Conservation (phyloP, 1,139 yeast genomes). For the Diutina catenulata region DNA sequence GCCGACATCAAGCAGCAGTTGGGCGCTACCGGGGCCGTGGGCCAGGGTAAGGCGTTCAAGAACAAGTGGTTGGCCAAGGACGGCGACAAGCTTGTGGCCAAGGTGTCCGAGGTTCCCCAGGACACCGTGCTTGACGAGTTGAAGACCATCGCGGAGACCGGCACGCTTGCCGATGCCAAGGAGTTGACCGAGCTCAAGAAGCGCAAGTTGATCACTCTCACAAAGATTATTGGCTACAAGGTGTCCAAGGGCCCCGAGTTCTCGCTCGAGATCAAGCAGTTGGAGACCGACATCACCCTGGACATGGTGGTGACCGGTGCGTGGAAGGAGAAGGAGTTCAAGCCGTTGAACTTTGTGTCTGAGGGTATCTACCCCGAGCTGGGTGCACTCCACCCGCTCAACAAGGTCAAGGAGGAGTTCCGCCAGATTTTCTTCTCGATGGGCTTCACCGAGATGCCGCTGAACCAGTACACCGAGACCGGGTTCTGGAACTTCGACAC, state of each 20-base stretch:
- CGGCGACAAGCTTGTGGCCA: constrained; percentile 66
- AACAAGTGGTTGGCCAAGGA: constrained; percentile 92
- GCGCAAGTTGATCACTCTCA: constrained; percentile 70
- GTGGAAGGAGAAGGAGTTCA: constrained; percentile 79
- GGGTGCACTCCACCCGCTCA: constrained; percentile 94
- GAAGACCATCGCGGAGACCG: constrained; percentile 43
- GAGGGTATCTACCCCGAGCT: constrained; percentile 81
- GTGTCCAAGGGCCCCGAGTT: constrained; percentile 77
- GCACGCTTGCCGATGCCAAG: constrained; percentile 49
- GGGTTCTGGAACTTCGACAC: constrained; percentile 99
- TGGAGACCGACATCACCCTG: constrained; percentile 88
- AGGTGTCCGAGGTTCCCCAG: constrained; percentile 37
- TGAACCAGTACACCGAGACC: constrained; percentile 93
- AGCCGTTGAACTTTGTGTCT: constrained; percentile 91
- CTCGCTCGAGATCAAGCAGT: constrained; percentile 63
- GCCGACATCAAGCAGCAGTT: constrained; percentile 62
- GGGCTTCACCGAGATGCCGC: constrained; percentile 99
- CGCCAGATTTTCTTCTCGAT: constrained; percentile 93
- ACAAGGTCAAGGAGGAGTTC: constrained; percentile 94
- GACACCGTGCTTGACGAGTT: constrained; percentile 64
- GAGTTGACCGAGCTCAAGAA: constrained; percentile 80
- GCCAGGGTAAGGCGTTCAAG: constrained; percentile 97
- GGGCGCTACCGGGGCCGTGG: constrained; percentile 79
- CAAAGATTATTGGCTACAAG: constrained; percentile 65
- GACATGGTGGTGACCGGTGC: constrained; percentile 77